Evolutionary conservation across 768 basidiomycete species (phyloP).

Genomic region (Lactifluus volemus): DNA sequence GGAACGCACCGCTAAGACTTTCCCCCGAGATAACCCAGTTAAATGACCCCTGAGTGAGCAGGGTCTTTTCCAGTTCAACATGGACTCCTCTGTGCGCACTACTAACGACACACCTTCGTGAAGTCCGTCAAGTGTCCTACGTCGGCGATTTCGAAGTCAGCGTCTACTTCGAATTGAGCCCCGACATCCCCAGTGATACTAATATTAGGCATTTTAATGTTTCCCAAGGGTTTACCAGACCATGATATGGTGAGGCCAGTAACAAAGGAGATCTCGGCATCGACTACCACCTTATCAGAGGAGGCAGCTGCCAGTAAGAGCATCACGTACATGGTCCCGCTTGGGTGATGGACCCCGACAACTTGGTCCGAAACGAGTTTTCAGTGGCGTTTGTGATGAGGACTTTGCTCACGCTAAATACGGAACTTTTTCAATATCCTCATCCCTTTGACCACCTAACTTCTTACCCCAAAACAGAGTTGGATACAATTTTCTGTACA

Average conservation of each 20-base stretch:
- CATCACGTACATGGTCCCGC: constrained; percentile 60
- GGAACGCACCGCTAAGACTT: constrained; percentile 44
- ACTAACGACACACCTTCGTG: constrained; percentile 38
- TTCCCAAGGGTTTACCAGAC: constrained; percentile 48
- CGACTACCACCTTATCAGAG: constrained; percentile 32
- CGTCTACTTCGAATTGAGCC: constrained; percentile 44
- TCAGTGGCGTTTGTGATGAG: constrained; percentile 51
- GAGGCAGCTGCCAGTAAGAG: no score
- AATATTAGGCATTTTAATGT: constrained; percentile 51
- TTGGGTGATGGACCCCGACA: constrained; percentile 57
- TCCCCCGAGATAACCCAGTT: constrained; percentile 61
- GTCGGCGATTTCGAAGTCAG: constrained; percentile 50
- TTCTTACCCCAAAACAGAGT: constrained; percentile 43
- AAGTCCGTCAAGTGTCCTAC: constrained; percentile 51
- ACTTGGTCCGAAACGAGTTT: constrained; percentile 45
- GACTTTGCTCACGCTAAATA: constrained; percentile 44
- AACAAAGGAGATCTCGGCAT: constrained; percentile 59
- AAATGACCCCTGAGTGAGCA: constrained; percentile 58
- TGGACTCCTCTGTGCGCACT: background rate
- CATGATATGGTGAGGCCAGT: constrained; percentile 53
- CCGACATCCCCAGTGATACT: constrained; percentile 54
- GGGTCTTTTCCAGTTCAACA: constrained; percentile 25
- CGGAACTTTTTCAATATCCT: background rate
- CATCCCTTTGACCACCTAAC: background rate
- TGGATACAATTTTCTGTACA: constrained; percentile 60